Conservation (phyloP, 257 asterid genomes). For the Rauvolfia tetraphylla region DNA sequence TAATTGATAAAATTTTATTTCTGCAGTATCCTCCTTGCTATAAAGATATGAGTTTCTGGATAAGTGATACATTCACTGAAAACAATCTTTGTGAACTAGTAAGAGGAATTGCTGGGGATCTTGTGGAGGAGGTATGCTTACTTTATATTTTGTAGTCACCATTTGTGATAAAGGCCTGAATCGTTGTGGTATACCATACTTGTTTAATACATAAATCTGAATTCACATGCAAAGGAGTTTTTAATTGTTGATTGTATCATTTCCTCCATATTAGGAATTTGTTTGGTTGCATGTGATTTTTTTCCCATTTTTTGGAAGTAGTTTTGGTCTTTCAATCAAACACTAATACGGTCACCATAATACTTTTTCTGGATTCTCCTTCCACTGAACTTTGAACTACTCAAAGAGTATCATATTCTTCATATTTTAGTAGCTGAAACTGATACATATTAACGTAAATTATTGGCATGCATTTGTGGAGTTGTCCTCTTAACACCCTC, state of each 20-base stretch:
- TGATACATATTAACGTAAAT: too few species aligned
- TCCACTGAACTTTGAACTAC: neutral
- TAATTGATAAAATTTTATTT: neutral
- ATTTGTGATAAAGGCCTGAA: neutral
- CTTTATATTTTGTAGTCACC: neutral
- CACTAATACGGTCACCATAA: neutral
- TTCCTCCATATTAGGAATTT: neutral
- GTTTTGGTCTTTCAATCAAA: neutral
- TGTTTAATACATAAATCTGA: too few species aligned
- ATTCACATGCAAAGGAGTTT: neutral
- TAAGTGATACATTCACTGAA: slow-evolving; percentile 75
- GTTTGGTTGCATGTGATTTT: neutral
- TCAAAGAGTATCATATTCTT: neutral
- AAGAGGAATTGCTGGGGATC: slow-evolving; percentile 88
- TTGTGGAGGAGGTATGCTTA: slow-evolving; percentile 71
- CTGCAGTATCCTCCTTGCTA: slow-evolving; percentile 91
- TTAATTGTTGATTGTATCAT: neutral
- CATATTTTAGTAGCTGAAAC: neutral
- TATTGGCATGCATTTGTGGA: neutral
- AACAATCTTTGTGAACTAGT: slow-evolving; percentile 87
- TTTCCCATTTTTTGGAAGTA: neutral
- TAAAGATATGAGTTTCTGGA: slow-evolving; percentile 94
- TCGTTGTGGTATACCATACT: neutral
- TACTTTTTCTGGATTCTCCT: neutral
- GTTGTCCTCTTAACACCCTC: neutral